Evolutionary conservation across 176 grass and related monocot genomes (phyloP), one percentile per base, ranked within the genome.

Genomic region (Rhynchospora breviuscula): DNA sequence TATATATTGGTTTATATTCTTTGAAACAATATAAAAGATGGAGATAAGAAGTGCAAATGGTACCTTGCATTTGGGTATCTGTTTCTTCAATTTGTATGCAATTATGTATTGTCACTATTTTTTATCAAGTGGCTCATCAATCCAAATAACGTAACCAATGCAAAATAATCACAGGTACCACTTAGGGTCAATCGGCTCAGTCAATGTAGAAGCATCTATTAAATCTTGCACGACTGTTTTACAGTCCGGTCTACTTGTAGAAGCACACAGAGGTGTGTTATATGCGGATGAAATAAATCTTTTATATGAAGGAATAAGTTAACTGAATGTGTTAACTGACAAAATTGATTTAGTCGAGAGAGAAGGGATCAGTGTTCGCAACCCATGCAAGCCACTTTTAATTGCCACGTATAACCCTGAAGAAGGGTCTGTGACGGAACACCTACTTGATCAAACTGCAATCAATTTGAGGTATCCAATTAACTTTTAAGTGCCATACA

Each of bases 251-350:
- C 92, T 98, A 79, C 96, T 98, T 68, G 93, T 93, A 68, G 91
- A 98, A 88, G 96, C 96, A 82, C 93, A 98, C 85, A 91, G 96
- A 90, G 96, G 96, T 13, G 92, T 98, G 49, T 87, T 98, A 84
- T 98, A 98, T 87, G 89, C 95, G 54, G 96, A 98, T 53, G 96
- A 98, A 63, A 98, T 98, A 88, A 98, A 98, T 85, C 96, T 95
- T 5, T 91, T 98, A 82, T 92, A 98, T 53, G 96, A 98, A 68
- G 89, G 96, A 73, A 95, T 98, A 71, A 95, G 93, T 86, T 86
- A 98, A 98, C 91, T 98, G 29, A 98, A 95, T 91, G 96, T 98
- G 67, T 81, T 98, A 79, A 95, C 89, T 1, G 96, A 98, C 13
- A 93, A 93, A 88, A 86, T 98, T 90, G 95, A 98, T 78, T 86